These are phyloP conservation scores for Populus deltoides DNA, from an alignment of 345 rosid species.

Conservation along the genomic window DNA sequence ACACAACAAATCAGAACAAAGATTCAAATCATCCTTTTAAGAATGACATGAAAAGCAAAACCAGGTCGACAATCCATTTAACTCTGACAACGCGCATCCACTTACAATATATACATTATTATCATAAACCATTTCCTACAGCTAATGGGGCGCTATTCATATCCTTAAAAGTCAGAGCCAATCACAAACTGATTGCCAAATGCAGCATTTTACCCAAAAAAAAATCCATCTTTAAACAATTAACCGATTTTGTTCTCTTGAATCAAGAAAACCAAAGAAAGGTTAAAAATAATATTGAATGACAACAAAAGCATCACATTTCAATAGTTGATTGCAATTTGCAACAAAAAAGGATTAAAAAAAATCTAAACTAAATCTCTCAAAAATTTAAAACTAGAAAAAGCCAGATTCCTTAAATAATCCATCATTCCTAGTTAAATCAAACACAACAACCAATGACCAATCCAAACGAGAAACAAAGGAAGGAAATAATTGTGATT, in stretches of 20 bases:
- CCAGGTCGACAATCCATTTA: not conserved
- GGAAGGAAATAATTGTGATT: not conserved
- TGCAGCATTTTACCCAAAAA: not conserved
- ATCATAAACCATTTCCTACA: not conserved
- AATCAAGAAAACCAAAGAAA: too few relatives aligned
- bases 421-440: not conserved
- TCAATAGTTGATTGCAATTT: not conserved
- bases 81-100: not conserved
- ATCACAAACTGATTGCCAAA: not conserved
- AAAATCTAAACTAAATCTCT: not conserved
- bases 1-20: not conserved
- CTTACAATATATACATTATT: not conserved
- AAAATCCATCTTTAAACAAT: not conserved
- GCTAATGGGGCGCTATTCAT: not conserved
- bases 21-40: not conserved
- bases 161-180: not conserved
- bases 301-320: not conserved
- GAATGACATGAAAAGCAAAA: not conserved
- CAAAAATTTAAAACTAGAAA: too few relatives aligned
- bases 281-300: not conserved
- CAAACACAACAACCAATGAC: not conserved
- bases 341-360: not conserved
- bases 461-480: not conserved
- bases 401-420: not conserved
- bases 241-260: not conserved